Base-by-base conservation (phyloP, 2,329 filamentous ascomycete species). In the Nemania abortiva region DNA sequence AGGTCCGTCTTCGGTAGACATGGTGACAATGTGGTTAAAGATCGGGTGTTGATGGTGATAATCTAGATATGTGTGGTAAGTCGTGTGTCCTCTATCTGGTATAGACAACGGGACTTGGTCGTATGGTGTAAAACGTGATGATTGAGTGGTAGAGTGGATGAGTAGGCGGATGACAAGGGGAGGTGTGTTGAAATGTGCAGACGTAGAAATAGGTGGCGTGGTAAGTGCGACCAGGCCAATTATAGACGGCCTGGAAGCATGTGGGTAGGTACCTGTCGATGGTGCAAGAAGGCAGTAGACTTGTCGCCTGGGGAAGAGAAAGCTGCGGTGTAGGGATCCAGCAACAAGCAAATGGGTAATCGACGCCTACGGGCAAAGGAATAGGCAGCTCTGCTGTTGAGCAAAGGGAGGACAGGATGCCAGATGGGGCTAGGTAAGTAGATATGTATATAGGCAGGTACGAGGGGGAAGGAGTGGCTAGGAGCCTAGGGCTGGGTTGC, bases 1-100 rank as follows among this genome's bases (percentile, higher is more conserved):
- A 0, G 65, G 58, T 11, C 42, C 65, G 53, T 68, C 68, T 6
- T 72, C 65, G 20, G 59, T 24, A 66, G 70, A 65, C 70, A 72
- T 74, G 54, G 11, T 70, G 66, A 31, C 65, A 42, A 31, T 57
- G 34, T 10, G 52, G 3, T 18, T 52, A 34, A 34, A 45, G 18
- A 31, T 53, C 13, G 20, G 34, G 18, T 50, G 27, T 7, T n/a
- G 29, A 18, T 39, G 2, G 39, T 29, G 31, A 22, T 31, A 37
- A 15, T 58, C 57, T 66, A 63, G 53, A 58, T 20, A 61, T 64
- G 55, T n/a, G 34, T 39, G 42, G 65, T 69, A 60, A 66, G 63
- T 57, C 57, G 54, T 49, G 24, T 22, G 24, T 55, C 15, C 42
- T 47, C 27, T 11, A 29, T 53, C 3, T n/a, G n/a, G n/a, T n/a